Evolutionary conservation across 108 stramenopile species (phyloP).

Genomic region (Nitzschia sp.): DNA sequence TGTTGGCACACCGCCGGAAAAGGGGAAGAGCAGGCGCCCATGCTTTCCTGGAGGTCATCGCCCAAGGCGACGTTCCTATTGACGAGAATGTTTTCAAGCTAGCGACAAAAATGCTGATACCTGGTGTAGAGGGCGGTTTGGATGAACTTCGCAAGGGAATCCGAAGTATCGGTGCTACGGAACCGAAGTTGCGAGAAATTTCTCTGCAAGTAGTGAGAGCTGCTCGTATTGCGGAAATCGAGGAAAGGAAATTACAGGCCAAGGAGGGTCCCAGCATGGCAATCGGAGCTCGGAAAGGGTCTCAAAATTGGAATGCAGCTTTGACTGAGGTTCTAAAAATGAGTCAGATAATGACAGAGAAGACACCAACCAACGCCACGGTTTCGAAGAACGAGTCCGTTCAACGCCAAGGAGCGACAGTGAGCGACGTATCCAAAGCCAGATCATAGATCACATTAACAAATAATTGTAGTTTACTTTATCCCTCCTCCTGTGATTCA

Average conservation of each 20-base stretch:
- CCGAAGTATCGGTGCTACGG: constrained; percentile 17
- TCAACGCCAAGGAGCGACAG: too few species aligned
- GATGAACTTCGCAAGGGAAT: constrained; percentile 18
- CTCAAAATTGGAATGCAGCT: constrained; percentile 2
- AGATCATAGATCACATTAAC: neutral
- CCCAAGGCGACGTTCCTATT: constrained; percentile 3
- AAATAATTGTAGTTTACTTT: neutral
- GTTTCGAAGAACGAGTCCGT: neutral
- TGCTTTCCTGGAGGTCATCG: neutral
- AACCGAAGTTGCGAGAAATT: constrained; percentile 9
- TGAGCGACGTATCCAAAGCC: neutral
- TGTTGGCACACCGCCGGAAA: constrained; percentile 19
- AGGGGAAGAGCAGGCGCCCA: constrained; percentile 13
- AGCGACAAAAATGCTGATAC: constrained; percentile 16
- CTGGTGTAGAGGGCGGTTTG: constrained; percentile 1
- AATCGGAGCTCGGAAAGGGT: neutral
- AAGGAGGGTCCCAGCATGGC: constrained; percentile 10
- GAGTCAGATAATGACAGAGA: neutral
- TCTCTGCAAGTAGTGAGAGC: constrained; percentile 26
- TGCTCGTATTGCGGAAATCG: constrained; percentile 32
- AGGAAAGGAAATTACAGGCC: constrained; percentile 1
- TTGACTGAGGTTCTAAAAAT: neutral
- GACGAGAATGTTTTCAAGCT: constrained; percentile 24
- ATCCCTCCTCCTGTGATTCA: neutral
- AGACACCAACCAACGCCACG: neutral